phyloP scores from a whole-genome alignment of 1,284 basidiomycete genomes.

The Trichosporon asahii region DNA sequence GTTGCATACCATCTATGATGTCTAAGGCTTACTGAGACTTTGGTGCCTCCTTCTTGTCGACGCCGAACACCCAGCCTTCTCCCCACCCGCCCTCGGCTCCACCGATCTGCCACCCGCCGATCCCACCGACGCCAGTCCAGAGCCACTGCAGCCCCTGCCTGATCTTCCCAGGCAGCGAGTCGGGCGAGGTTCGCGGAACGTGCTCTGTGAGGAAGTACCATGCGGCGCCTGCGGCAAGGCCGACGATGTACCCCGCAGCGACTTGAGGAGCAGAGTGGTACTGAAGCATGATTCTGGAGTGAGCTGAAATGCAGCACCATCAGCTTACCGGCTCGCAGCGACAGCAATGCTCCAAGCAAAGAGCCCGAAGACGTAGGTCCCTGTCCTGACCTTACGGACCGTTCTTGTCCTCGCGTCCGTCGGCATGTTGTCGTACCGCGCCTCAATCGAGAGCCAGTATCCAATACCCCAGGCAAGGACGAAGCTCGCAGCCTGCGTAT shows the following conservation, averaged over 20 bases:
- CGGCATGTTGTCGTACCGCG: slow-evolving; percentile 14
- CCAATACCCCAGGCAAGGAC: slow-evolving; percentile 43
- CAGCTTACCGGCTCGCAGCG: slow-evolving; percentile 17
- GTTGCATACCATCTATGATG: neutral
- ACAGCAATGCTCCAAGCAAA: slow-evolving; percentile 43
- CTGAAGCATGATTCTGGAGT: slow-evolving; percentile 40
- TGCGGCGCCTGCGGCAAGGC: slow-evolving; percentile 29
- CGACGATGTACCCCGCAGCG: slow-evolving; percentile 38
- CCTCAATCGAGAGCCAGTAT: slow-evolving; percentile 28
- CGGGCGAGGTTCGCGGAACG: slow-evolving; percentile 32
- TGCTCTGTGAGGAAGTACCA: slow-evolving; percentile 41
- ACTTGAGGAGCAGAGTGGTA: slow-evolving; percentile 48
- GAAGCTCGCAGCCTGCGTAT: slow-evolving; percentile 47
- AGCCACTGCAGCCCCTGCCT: slow-evolving; percentile 28
- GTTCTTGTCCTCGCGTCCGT: neutral
- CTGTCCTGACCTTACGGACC: slow-evolving; percentile 26
- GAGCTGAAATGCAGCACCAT: neutral
- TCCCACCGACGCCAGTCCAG: slow-evolving; percentile 42
- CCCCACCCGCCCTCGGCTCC: slow-evolving; percentile 43
- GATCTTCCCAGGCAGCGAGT: slow-evolving; percentile 25
- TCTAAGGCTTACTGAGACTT: slow-evolving; percentile 14
- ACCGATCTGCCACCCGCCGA: slow-evolving; percentile 42
- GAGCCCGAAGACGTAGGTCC: slow-evolving; percentile 40
- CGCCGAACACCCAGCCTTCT: slow-evolving; percentile 34
- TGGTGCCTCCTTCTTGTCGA: neutral